Conservation (phyloP, 768 basidiomycete species). For the Suillus placidus region DNA sequence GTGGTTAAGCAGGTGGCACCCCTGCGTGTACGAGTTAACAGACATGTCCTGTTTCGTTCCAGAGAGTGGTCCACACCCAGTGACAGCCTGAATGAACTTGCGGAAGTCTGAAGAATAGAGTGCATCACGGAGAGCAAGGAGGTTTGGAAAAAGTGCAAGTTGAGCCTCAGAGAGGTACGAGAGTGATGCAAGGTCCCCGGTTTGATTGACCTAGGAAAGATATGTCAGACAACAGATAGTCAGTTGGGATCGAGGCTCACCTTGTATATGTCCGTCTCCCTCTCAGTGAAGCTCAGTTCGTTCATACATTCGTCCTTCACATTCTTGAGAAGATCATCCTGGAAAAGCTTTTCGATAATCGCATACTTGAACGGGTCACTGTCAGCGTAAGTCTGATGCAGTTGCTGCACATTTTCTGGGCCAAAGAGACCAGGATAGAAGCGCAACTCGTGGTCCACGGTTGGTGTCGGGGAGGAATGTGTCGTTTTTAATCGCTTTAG, state of each 20-base stretch:
- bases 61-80: slow-evolving; percentile 90
- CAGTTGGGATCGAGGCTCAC: slow-evolving; percentile 36
- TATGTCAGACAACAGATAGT: slow-evolving; percentile 7
- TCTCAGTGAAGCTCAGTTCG: slow-evolving; percentile 84
- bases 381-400: slow-evolving; percentile 57
- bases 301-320: slow-evolving; percentile 84
- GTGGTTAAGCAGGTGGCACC: slow-evolving; percentile 95
- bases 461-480: slow-evolving; percentile 30
- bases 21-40: slow-evolving; percentile 87
- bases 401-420: slow-evolving; percentile 52
- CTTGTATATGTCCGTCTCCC: slow-evolving; percentile 99
- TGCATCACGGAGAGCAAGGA: slow-evolving; percentile 84
- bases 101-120: slow-evolving; percentile 89
- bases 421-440: slow-evolving; percentile 54
- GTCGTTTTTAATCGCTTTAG: slow-evolving; percentile 42
- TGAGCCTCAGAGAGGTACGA: slow-evolving; percentile 81
- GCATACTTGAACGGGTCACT: slow-evolving; percentile 82
- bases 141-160: slow-evolving; percentile 75
- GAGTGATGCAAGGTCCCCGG: slow-evolving; percentile 93
- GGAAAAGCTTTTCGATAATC: slow-evolving; percentile 79
- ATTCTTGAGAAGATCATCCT: slow-evolving; percentile 74
- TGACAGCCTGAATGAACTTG: slow-evolving; percentile 79
- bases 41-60: slow-evolving; percentile 95
- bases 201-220: slow-evolving; percentile 82
- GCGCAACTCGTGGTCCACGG: slow-evolving; percentile 22